Evolutionary conservation across 176 grass and related monocot genomes (phyloP), one percentile per base, ranked within the genome.

Genomic region (Musa acuminata): DNA sequence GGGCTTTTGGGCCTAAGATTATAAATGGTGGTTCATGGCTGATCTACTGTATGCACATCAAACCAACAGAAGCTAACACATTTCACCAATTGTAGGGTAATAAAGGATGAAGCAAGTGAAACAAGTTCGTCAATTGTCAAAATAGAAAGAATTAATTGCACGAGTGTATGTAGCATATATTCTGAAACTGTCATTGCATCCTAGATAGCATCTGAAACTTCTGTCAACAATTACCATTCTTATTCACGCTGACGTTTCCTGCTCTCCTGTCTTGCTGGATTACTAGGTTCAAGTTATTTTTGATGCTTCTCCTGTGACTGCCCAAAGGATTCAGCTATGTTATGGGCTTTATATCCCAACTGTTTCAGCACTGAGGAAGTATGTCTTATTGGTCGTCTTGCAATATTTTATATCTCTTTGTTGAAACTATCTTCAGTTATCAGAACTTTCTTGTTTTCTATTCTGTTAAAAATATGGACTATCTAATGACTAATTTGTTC

Each of bases 301-400:
- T 69, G 82, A 85, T 72, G 77, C 82, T 68, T 35, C 82, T 75
- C 90, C 90, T 72, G 74, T 86, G 71, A 79, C 60, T 26, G 69
- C 73, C 63, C 81, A 96, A 79, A 92, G 87, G 86, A 79, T 78
- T 66, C 79, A 62, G 79, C 64, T 92, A 53, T 71, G 79, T 75
- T 96, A 87, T 90, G 85, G 81, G 51, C 83, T 96, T 79, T 85
- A 87, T 72, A 76, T 90, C 70, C 87, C 89, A 71, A 87, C 90
- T 81, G 68, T 96, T 55, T 83, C 93, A 75, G 85, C 93, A 72
- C 75, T 96, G 72, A 89, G 83, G 67, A 96, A 96, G 93, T 92
- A 88, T 76, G 83, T 79, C 21, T 67, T 53, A 70, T 55, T 24
- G 69, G 48, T 21, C 62, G 75, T 53, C 49, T 64, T 50, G 59